Base-by-base conservation (phyloP, 1,139 yeast species). In the Pneumocystis murina region DNA sequence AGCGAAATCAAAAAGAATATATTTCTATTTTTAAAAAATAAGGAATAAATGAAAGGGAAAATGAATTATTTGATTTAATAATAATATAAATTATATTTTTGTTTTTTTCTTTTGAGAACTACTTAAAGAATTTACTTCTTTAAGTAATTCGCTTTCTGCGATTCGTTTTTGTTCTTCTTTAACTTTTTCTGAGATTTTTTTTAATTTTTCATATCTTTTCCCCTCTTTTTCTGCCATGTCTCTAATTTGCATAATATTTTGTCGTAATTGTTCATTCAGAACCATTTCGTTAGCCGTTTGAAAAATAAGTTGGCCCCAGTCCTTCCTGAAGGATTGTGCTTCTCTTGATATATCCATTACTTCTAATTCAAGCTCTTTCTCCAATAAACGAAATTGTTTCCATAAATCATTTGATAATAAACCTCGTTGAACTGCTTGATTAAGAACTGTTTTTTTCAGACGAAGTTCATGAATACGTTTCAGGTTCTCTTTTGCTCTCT, bases 351-450 rank as follows among this genome's bases (percentile, higher is more conserved):
- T 80, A 65, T 86, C 91, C 72, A 84, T 82, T 69, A 92, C 77
- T 72, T 92, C 98, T 40, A 86, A 72, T 71, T 90, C 94, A 70
- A 86, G 86, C 68, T 89, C 74, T 74, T 89, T 88, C 67, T 82
- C 82, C 69, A 89, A 90, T 62, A 89, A 80, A 69, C 84, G 85
- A 74, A 81, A 90, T 70, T 94, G 85, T 72, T 86, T 86, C 80
- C 82, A 87, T 60, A 87, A 78, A 65, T 87, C 95, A 71, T 92
- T 97, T 43, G 97, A 97, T 67, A 92, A 84, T 41, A 91, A 83
- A 0, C 97, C 97, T 64, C 83, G 84, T 71, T 91, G 94, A 73
- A 90, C 91, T 67, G 92, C 78, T 62, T 81, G 78, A 63, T 82
- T 82, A 70, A 88, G 81, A 62, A 80, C 82, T 4, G 85, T 85